These are phyloP conservation scores for Rhodofomes roseus DNA, from an alignment of 1,284 basidiomycete species.

Conservation along the genomic window DNA sequence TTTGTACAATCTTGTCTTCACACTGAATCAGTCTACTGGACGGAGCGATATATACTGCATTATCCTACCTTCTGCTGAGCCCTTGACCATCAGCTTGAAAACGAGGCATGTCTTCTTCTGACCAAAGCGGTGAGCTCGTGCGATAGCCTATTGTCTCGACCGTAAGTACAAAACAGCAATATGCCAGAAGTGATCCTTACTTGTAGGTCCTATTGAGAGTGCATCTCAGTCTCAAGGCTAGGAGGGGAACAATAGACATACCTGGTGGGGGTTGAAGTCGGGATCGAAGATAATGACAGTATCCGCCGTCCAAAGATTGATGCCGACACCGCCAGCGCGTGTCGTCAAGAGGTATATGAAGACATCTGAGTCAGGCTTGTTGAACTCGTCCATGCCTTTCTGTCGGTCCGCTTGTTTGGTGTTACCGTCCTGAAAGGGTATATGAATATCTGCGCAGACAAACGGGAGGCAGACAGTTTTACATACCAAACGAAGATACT, in stretches of 20 bases:
- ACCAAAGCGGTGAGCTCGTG: constrained; percentile 82
- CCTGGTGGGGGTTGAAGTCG: constrained; percentile 94
- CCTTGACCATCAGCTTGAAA: constrained; percentile 90
- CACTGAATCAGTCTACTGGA: constrained; percentile 3
- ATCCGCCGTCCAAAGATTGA: constrained; percentile 87
- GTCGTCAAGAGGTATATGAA: constrained; percentile 94
- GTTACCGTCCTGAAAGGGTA: constrained; percentile 66
- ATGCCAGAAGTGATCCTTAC: neutral
- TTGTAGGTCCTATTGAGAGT: neutral
- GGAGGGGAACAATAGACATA: constrained; percentile 25
- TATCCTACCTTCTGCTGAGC: constrained; percentile 76
- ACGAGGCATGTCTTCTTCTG: constrained; percentile 83
- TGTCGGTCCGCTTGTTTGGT: constrained; percentile 87
- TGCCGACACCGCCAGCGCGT: constrained; percentile 94
- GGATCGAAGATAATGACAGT: constrained; percentile 92
- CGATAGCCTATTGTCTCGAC: constrained; percentile 65
- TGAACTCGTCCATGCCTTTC: constrained; percentile 93
- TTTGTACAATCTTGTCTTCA: constrained; percentile 81
- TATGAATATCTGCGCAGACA: neutral
- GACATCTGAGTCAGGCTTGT: constrained; percentile 79
- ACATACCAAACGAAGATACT: constrained; percentile 83
- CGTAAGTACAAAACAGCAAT: neutral
- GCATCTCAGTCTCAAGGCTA: neutral
- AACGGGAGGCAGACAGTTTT: neutral
- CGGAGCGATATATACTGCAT: neutral